phyloP scores from a whole-genome alignment of 2,329 filamentous ascomycete species.

The Ceratocystis cubensis region DNA sequence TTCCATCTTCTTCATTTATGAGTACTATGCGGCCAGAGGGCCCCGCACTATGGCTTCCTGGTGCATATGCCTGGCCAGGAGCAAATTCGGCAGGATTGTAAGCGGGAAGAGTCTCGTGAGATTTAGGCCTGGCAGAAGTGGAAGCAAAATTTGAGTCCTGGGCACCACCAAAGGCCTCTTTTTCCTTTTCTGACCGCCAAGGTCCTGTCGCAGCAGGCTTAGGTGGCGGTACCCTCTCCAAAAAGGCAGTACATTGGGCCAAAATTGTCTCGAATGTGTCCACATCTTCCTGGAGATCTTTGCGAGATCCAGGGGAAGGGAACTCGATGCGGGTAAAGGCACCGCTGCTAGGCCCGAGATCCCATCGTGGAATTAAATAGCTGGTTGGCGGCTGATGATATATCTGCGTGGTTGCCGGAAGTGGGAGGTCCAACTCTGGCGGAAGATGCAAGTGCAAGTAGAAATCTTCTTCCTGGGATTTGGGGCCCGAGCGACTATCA shows the following conservation, averaged over 20 bases:
- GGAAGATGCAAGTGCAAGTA: conserved; percentile 92
- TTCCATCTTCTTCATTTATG: conserved; percentile 90
- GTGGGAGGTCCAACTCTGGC: conserved; percentile 81
- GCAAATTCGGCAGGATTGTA: conserved; percentile 78
- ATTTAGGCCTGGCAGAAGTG: conserved; percentile 12
- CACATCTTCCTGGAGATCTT: conserved; percentile 74
- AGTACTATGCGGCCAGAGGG: conserved; percentile 69
- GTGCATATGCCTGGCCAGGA: conserved; percentile 65
- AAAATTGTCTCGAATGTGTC: conserved; percentile 97
- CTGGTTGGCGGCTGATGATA: conserved; percentile 88
- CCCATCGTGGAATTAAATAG: conserved; percentile 93
- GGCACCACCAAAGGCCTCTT: conserved; percentile 25
- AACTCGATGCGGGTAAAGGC: conserved; percentile 93
- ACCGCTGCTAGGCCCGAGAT: conserved; percentile 73
- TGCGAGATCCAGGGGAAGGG: conserved; percentile 56
- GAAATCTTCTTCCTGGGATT: conserved; percentile 72
- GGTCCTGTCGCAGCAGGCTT: conserved; percentile 25
- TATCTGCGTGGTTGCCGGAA: conserved; percentile 92
- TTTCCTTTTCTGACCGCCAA: conserved; percentile 32
- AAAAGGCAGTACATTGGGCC: conserved; percentile 92
- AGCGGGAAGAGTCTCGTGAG: conserved; percentile 37
- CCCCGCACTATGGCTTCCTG: conserved; percentile 44
- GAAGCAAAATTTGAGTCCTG: not conserved
- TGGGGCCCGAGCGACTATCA: conserved; percentile 41
- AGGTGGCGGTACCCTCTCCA: conserved; percentile 65